phyloP scores from a whole-genome alignment of 2,329 filamentous ascomycete genomes.

The Sarocladiaceae sp. region DNA sequence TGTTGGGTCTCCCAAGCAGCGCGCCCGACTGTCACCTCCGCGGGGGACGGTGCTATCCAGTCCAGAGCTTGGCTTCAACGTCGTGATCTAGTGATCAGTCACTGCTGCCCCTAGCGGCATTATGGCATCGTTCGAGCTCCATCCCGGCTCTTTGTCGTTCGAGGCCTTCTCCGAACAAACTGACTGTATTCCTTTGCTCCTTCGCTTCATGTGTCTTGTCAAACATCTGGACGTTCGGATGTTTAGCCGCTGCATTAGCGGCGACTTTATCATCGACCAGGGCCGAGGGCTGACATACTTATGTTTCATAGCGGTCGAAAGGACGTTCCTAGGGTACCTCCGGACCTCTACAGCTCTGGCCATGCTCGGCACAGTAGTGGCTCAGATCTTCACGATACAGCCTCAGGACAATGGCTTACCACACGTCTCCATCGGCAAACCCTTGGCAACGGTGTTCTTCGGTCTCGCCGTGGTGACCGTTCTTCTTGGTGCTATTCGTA shows the following conservation, averaged over 20 bases:
- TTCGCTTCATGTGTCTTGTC: too few species aligned
- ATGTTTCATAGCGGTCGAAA: conserved; percentile 54
- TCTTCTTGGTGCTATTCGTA: conserved; percentile 22
- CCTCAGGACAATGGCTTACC: conserved; percentile 39
- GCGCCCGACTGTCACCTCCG: too few species aligned
- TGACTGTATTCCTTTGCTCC: too few species aligned
- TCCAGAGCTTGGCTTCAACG: too few species aligned
- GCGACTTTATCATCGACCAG: not conserved
- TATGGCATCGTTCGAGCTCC: too few species aligned
- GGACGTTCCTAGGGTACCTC: conserved; percentile 68
- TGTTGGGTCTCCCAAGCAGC: too few species aligned
- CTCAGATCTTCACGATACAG: conserved; percentile 58
- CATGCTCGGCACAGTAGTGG: conserved; percentile 58
- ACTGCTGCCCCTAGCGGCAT: too few species aligned
- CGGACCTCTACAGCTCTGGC: conserved; percentile 64
- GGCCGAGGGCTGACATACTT: conserved; percentile 6
- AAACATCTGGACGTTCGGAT: too few species aligned
- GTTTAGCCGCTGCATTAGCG: too few species aligned
- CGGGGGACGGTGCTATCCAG: too few species aligned
- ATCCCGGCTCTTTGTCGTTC: too few species aligned
- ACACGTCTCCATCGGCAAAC: conserved; percentile 54
- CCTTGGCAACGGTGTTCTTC: conserved; percentile 42
- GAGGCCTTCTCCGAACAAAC: too few species aligned
- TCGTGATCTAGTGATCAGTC: not conserved
- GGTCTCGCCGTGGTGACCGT: conserved; percentile 30